Conservation (phyloP, 1,284 basidiomycete species). For the Caloboletus inedulis region DNA sequence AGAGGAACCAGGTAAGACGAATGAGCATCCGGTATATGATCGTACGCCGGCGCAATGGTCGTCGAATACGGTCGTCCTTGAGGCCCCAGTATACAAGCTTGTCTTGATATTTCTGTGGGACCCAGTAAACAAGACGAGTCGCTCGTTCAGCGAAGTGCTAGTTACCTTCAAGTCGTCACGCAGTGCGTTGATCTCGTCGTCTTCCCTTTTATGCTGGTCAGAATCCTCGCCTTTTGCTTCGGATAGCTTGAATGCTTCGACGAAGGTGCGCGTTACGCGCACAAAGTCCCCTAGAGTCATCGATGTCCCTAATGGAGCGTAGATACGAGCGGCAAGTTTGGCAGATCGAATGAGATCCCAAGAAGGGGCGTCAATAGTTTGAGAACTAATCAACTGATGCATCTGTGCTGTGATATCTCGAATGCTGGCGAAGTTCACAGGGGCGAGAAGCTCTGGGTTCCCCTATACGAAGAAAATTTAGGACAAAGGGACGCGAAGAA, state of each 20-base stretch:
- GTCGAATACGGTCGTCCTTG: constrained; percentile 79
- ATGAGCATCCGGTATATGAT: constrained; percentile 58
- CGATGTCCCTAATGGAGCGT: constrained; percentile 76
- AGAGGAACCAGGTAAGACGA: constrained; percentile 59
- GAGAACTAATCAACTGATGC: constrained; percentile 65
- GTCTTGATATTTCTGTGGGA: constrained; percentile 65
- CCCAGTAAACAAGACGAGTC: constrained; percentile 1
- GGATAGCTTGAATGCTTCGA: constrained; percentile 67
- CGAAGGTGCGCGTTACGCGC: constrained; percentile 66
- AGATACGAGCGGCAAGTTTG: constrained; percentile 74
- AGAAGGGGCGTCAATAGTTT: constrained; percentile 77
- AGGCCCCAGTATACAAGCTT: constrained; percentile 60
- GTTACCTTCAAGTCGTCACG: constrained; percentile 61
- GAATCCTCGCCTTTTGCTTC: constrained; percentile 29
- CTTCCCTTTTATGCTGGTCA: constrained; percentile 22
- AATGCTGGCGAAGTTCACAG: constrained; percentile 59
- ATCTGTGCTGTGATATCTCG: constrained; percentile 61
- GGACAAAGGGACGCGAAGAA: neutral
- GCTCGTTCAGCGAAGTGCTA: neutral
- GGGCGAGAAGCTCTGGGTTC: constrained; percentile 68
- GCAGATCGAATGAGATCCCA: constrained; percentile 75
- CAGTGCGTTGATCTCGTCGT: constrained; percentile 40
- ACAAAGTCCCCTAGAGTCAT: constrained; percentile 82
- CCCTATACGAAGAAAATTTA: constrained; percentile 38
- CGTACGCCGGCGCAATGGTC: constrained; percentile 51